Evolutionary conservation across 78 protist genomes (phyloP).

Genomic region (Emiliania huxleyi): DNA sequence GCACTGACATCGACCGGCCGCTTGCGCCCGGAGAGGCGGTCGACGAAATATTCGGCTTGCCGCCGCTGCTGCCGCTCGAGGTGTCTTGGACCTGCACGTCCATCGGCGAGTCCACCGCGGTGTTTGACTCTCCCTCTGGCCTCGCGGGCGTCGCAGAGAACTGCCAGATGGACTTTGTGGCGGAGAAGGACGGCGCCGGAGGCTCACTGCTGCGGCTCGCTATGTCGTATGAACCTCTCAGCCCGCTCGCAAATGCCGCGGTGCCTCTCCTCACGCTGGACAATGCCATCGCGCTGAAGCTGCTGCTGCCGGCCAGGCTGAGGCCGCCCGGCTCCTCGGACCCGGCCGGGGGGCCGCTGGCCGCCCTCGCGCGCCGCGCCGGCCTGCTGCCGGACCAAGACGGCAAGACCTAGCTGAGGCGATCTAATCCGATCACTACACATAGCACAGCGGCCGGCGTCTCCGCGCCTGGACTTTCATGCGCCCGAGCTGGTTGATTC

Average conservation of each 20-base stretch:
- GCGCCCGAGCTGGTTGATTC: too few species aligned
- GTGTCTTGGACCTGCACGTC: background rate
- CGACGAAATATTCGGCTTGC: background rate
- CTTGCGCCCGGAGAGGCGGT: background rate
- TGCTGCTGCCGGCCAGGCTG: background rate
- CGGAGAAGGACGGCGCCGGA: background rate
- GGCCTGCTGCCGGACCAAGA: background rate
- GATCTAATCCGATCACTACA: too few species aligned
- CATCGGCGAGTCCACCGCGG: background rate
- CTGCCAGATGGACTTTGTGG: background rate
- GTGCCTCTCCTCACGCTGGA: background rate
- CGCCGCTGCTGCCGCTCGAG: background rate
- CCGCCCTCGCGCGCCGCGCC: background rate
- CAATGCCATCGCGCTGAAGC: background rate
- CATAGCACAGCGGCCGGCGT: too few species aligned
- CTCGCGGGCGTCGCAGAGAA: background rate
- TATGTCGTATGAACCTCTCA: background rate
- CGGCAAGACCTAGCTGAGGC: too few species aligned
- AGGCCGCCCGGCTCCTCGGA: background rate
- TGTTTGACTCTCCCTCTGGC: background rate
- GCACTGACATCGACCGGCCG: background rate
- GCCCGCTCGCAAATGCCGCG: background rate
- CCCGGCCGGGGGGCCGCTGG: background rate
- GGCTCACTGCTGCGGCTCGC: background rate
- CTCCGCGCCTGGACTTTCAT: too few species aligned